A percentile compares a stretch with the other conserved stretches of the same genome.
These are phyloP conservation scores for Aspergillus novoparasiticus DNA, from an alignment of 2,329 filamentous ascomycete species.

Conservation along the genomic window DNA sequence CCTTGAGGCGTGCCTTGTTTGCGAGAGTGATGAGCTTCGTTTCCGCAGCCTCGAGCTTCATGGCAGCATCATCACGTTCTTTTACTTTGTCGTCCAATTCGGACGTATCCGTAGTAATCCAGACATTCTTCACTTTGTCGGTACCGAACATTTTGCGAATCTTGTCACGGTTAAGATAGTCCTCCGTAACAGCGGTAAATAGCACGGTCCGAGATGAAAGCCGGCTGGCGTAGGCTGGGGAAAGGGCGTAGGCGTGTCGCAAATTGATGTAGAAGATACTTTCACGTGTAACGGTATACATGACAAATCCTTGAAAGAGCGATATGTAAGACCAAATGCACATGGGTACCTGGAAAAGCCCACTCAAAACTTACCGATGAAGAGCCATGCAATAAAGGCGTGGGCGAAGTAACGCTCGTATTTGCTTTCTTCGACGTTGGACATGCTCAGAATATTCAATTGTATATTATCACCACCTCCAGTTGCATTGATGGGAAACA, in stretches of 20 bases:
- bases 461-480: slow-evolving; percentile 67
- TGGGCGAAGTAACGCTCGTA: slow-evolving; percentile 79
- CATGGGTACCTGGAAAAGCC: not conserved
- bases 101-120: slow-evolving; percentile 77
- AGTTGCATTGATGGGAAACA: slow-evolving; percentile 87
- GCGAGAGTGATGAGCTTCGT: slow-evolving; percentile 80
- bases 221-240: slow-evolving; percentile 78
- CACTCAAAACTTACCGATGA: slow-evolving; percentile 57
- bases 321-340: not conserved
- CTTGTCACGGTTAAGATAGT: slow-evolving; percentile 75
- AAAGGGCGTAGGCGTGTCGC: slow-evolving; percentile 87
- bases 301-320: slow-evolving; percentile 65
- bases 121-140: slow-evolving; percentile 78
- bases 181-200: slow-evolving; percentile 78
- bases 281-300: slow-evolving; percentile 86
- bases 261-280: slow-evolving; percentile 90
- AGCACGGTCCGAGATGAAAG: slow-evolving; percentile 90
- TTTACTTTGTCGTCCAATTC: slow-evolving; percentile 79
- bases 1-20: slow-evolving; percentile 71
- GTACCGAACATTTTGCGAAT: slow-evolving; percentile 77
- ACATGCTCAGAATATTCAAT: slow-evolving; percentile 77
- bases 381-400: slow-evolving; percentile 77
- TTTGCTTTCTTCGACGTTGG: slow-evolving; percentile 65
- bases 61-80: slow-evolving; percentile 76
- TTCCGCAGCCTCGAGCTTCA: slow-evolving; percentile 83